Conservation (phyloP, 306 rosid species). For the Neltuma alba region DNA sequence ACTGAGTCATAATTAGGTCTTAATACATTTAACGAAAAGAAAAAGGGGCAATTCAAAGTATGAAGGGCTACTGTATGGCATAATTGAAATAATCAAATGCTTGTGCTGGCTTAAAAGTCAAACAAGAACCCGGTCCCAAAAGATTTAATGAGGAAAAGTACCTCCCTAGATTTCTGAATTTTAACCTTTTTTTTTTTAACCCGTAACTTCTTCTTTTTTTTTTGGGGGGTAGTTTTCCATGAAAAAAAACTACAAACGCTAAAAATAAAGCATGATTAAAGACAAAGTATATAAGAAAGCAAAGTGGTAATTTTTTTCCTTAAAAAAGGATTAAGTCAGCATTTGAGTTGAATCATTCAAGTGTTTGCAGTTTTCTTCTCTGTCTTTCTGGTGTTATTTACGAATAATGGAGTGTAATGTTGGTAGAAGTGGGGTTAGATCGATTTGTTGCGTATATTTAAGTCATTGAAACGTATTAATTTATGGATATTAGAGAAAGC, state of each 20-base stretch:
- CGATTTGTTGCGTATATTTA: background rate
- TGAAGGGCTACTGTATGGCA: background rate
- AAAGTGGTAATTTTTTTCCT: background rate
- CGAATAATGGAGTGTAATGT: background rate
- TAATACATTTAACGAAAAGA: slow-evolving; percentile 45
- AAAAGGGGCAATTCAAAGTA: background rate
- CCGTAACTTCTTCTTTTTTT: too few species aligned
- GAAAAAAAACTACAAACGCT: too few species aligned
- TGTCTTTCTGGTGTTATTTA: too few species aligned
- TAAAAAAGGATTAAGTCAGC: background rate
- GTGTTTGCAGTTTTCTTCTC: background rate
- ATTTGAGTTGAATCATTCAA: background rate
- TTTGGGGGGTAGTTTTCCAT: too few species aligned
- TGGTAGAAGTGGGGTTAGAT: background rate
- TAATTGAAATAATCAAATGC: background rate
- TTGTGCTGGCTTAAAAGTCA: background rate
- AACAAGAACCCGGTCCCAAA: background rate
- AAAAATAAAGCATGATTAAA: background rate
- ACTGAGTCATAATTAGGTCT: slow-evolving; percentile 29
- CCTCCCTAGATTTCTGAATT: too few species aligned
- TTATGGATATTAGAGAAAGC: too few species aligned
- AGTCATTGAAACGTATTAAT: background rate
- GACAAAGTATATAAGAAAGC: too few species aligned
- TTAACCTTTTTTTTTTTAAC: too few species aligned
- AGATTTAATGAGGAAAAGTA: too few species aligned